Base-by-base conservation (phyloP, 257 asterid genomes). In the Fraxinus cuspidata region DNA sequence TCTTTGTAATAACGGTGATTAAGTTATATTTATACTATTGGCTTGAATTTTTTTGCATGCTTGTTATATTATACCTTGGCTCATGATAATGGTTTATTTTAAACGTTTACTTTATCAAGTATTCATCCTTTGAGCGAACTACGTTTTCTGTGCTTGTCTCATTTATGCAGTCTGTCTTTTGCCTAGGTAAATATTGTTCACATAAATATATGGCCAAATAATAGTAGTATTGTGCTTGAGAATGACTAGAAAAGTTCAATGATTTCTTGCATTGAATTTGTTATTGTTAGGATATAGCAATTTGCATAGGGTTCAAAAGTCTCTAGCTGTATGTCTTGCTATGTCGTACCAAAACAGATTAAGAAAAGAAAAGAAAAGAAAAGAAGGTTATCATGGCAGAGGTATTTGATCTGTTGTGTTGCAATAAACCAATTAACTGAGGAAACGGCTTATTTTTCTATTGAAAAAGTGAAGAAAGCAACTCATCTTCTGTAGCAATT, bases 81-180 rank as follows among this genome's bases (percentile, higher is more conserved):
- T 15, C 53, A 37, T 23, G 49, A 58, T 75, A n/a, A 27, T 42
- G 34, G 31, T 74, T 71, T 77, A 28, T 34, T 5, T 18, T 1
- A 3, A 42, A 56, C 40, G 44, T 47, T 37, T 77, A 5, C 0
- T 42, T 8, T 21, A 49, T 51, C 28, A 10, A 60, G 27, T 9
- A 38, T 67, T 32, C n/a, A 63, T 65, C 35, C 11, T 34, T 38
- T 68, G n/a, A 9, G 37, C 3, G 21, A 58, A 27, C 64, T 53
- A 27, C 5, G 11, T 72, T 63, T 72, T 44, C n/a, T 65, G 67
- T 12, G 25, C 51, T 68, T 47, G 13, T 34, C 31, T 35, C 42
- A 72, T 67, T 32, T 68, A 60, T 79, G 47, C 58, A 40, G 56
- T 29, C 47, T 27, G 74, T 44, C 53, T 21, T 53, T 72, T 69